Conservation (phyloP, 441 rosid species). For the Kokia cookei region DNA sequence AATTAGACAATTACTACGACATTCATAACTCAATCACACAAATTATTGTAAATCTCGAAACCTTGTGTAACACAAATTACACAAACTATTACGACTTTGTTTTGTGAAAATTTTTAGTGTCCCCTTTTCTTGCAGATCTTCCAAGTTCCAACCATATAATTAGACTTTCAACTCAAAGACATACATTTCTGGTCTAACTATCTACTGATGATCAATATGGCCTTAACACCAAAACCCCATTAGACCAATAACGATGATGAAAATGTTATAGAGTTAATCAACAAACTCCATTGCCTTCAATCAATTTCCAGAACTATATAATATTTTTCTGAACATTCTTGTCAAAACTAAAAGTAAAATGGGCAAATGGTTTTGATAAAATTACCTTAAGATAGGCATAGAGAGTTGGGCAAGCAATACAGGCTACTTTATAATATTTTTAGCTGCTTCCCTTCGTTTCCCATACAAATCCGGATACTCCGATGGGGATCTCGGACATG, state of each 20-base stretch:
- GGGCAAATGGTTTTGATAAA: neutral
- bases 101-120: neutral
- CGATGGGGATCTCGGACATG: too few relatives aligned
- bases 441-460: too few relatives aligned
- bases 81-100: too few relatives aligned
- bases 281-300: neutral
- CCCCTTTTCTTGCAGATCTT: neutral
- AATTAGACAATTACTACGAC: too few relatives aligned
- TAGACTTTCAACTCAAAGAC: neutral
- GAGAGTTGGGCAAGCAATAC: conserved; percentile 89
- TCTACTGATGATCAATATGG: neutral
- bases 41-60: too few relatives aligned
- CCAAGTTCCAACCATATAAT: neutral
- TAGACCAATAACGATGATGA: neutral
- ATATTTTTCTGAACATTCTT: neutral
- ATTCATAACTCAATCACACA: too few relatives aligned
- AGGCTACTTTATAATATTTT: conserved; percentile 37
- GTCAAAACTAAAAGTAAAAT: neutral
- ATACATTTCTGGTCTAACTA: neutral
- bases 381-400: conserved; percentile 69
- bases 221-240: neutral
- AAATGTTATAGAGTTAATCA: neutral
- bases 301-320: neutral
- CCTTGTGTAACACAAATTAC: too few relatives aligned
- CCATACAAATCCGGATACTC: too few relatives aligned